Evolutionary conservation across 1,139 yeast genomes (phyloP).

Genomic region (Hyphopichia khmerensis): DNA sequence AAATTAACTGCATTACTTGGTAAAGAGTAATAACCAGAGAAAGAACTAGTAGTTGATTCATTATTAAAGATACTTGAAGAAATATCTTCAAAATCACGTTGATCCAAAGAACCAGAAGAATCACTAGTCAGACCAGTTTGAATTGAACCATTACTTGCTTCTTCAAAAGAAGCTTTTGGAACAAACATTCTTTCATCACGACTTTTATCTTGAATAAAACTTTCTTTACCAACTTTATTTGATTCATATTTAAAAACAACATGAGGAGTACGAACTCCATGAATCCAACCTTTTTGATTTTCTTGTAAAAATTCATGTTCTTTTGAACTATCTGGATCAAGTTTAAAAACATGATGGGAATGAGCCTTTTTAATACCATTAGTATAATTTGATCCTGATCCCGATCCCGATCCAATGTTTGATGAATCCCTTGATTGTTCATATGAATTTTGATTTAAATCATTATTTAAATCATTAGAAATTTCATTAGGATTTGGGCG

Average conservation of each 20-base stretch:
- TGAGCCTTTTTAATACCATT: slow-evolving; percentile 1
- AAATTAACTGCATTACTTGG: slow-evolving; percentile 29
- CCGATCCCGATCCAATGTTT: too few species aligned
- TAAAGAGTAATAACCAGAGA: slow-evolving; percentile 30
- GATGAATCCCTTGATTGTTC: too few species aligned
- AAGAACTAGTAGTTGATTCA: slow-evolving; percentile 15
- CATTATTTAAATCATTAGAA: too few species aligned
- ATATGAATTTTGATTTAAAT: too few species aligned
- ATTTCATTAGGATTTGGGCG: not conserved
- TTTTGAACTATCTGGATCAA: not conserved
- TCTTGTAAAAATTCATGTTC: slow-evolving; percentile 7
- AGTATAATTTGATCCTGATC: not conserved
- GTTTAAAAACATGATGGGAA: not conserved
- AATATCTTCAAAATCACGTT: not conserved
- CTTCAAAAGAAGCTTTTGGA: slow-evolving; percentile 26
- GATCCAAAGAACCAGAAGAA: slow-evolving; percentile 1
- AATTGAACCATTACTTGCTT: slow-evolving; percentile 16
- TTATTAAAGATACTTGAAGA: not conserved
- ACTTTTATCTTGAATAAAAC: slow-evolving; percentile 15
- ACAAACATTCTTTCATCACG: slow-evolving; percentile 22
- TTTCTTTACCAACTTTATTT: slow-evolving; percentile 13
- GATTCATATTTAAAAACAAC: slow-evolving; percentile 25
- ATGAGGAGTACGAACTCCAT: slow-evolving; percentile 28
- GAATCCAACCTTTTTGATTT: slow-evolving; percentile 24
- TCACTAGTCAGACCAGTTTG: slow-evolving; percentile 3